phyloP scores from a whole-genome alignment of 495 filamentous ascomycete species.

The Trichoderma orchidacearum region DNA sequence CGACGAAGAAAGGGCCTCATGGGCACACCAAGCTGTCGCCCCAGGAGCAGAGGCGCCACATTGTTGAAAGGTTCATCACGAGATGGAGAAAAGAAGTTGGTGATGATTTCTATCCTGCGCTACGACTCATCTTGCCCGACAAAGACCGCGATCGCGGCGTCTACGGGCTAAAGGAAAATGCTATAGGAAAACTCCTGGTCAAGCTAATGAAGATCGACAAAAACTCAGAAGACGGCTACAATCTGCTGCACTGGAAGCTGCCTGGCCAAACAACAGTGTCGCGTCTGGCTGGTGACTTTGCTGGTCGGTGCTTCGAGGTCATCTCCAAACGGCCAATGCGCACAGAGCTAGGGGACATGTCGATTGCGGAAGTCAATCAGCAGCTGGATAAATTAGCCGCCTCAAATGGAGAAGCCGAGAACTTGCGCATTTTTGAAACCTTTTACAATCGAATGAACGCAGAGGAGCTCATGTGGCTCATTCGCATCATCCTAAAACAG shows the following conservation, averaged over 20 bases:
- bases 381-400: slow-evolving; percentile 67
- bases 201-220: slow-evolving; percentile 87
- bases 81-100: slow-evolving; percentile 82
- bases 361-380: slow-evolving; percentile 79
- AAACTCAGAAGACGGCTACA: slow-evolving; percentile 76
- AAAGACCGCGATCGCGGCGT: slow-evolving; percentile 87
- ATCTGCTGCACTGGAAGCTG: slow-evolving; percentile 85
- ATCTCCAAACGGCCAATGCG: slow-evolving; percentile 74
- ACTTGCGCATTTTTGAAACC: slow-evolving; percentile 60
- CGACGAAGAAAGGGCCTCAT: slow-evolving; percentile 43
- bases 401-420: slow-evolving; percentile 65
- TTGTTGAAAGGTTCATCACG: slow-evolving; percentile 82
- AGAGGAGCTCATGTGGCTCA: slow-evolving; percentile 84
- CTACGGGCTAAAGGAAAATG: slow-evolving; percentile 91
- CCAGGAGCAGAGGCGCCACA: slow-evolving; percentile 66
- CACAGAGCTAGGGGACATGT: slow-evolving; percentile 59
- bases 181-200: slow-evolving; percentile 76
- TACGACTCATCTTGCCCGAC: slow-evolving; percentile 84
- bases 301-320: slow-evolving; percentile 72
- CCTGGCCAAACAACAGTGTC: slow-evolving; percentile 52
- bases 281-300: slow-evolving; percentile 77
- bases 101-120: slow-evolving; percentile 82
- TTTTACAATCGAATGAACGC: slow-evolving; percentile 91
- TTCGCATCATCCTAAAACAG: slow-evolving; percentile 86
- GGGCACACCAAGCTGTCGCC: slow-evolving; percentile 50